Conservation (phyloP, 169 alveolate genomes). For the Plasmodium inui region DNA sequence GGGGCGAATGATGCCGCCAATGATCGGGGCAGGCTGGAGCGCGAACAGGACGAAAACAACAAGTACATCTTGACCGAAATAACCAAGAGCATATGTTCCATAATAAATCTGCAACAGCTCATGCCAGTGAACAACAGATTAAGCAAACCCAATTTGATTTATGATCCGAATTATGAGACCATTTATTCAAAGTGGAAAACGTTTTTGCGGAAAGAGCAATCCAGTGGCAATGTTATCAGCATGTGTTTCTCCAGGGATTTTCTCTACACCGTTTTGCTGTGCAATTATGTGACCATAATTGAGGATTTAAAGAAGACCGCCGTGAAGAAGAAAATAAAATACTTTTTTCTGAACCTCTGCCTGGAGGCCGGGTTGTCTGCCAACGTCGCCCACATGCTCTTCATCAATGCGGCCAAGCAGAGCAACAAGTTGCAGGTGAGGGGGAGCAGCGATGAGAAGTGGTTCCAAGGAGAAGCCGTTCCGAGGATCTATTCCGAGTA, state of each 20-base stretch:
- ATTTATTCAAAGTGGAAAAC: conserved; percentile 62
- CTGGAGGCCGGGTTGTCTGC: conserved; percentile 48
- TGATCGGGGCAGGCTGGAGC: background rate
- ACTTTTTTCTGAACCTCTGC: conserved; percentile 44
- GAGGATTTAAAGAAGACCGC: conserved; percentile 71
- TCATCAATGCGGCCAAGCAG: conserved; percentile 51
- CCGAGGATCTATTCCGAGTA: too few relatives aligned
- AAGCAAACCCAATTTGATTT: conserved; percentile 40
- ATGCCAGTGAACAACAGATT: conserved; percentile 16
- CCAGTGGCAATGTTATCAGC: conserved; percentile 68
- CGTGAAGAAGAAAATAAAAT: conserved; percentile 56
- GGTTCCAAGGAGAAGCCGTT: too few relatives aligned
- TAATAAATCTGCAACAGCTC: conserved; percentile 51
- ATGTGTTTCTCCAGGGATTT: conserved; percentile 65
- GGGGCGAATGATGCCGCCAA: too few relatives aligned
- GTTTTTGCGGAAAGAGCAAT: conserved; percentile 59
- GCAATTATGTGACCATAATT: conserved; percentile 59
- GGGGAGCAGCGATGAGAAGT: background rate
- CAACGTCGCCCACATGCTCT: conserved; percentile 48
- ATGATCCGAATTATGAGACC: conserved; percentile 51
- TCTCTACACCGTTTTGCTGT: conserved; percentile 28
- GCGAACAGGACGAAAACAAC: conserved; percentile 1
- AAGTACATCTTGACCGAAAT: conserved; percentile 38
- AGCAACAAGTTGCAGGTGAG: conserved; percentile 54
- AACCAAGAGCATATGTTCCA: conserved; percentile 62